Percentiles rank a stretch among this genome's conserved stretches.
These are phyloP conservation scores for Pouteria campechiana DNA, from an alignment of 179 eudicot genomes.

Conservation along the genomic window DNA sequence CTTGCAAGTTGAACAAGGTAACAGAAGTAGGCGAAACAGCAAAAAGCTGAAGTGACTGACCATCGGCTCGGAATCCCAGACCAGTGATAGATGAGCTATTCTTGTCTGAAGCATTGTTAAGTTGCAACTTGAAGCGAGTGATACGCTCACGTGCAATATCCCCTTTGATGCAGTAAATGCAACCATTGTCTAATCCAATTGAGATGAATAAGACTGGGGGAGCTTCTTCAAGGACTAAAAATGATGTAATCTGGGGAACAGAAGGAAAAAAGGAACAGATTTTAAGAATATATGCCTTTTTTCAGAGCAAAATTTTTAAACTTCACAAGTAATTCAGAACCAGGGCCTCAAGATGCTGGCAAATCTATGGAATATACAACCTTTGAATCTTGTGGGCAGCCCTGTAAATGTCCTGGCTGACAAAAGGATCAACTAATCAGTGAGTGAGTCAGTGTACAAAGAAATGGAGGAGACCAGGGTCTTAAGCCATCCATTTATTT, in stretches of 20 bases:
- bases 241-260: constrained; percentile 69
- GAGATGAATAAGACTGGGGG: constrained; percentile 81
- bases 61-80: constrained; percentile 84
- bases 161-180: constrained; percentile 91
- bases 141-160: constrained; percentile 96
- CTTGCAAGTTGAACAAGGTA: constrained; percentile 68
- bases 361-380: no score
- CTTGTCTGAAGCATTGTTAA: constrained; percentile 45
- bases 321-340: no score
- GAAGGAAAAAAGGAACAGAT: no score
- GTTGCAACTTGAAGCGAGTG: constrained; percentile 78
- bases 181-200: constrained; percentile 85
- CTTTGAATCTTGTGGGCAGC: no score
- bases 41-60: constrained; percentile 72
- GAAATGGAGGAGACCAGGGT: no score
- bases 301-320: no score
- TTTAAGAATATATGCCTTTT: no score
- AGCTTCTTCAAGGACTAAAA: constrained; percentile 81
- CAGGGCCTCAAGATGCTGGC: no score
- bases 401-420: no score
- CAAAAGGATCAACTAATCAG: no score
- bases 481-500: no score
- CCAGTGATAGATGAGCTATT: constrained; percentile 56
- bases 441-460: no score
- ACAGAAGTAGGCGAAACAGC: constrained; percentile 81